Percentiles rank a stretch among this genome's conserved stretches.
Evolutionary conservation across 257 asterid genomes (phyloP).

Genomic region (Agastache rugosa): DNA sequence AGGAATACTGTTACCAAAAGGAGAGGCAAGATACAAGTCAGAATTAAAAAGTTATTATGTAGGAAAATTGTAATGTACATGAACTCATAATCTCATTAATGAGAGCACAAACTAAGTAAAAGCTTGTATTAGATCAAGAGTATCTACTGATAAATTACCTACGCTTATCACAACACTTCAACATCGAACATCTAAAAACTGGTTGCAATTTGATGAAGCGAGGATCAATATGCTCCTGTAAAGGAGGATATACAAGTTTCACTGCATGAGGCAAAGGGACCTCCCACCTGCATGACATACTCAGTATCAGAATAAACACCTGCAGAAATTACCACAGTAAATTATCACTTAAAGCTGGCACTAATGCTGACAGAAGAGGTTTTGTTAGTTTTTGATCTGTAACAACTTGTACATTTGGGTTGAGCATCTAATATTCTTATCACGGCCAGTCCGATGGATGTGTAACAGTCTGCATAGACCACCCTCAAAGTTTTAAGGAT

Average conservation of each 20-base stretch:
- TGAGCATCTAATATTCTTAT: constrained; percentile 6
- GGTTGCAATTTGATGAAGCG: constrained; percentile 89
- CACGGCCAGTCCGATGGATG: neutral
- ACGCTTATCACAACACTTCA: constrained; percentile 73
- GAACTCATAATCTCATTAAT: constrained; percentile 15
- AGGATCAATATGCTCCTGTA: constrained; percentile 77
- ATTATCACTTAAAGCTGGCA: constrained; percentile 19
- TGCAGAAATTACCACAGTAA: constrained; percentile 17
- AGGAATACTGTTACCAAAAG: constrained; percentile 68
- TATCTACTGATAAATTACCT: constrained; percentile 54
- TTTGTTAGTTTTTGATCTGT: neutral
- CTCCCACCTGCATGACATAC: constrained; percentile 81
- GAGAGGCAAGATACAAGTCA: constrained; percentile 29
- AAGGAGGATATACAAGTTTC: constrained; percentile 61
- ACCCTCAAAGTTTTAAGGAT: neutral
- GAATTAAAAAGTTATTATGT: constrained; percentile 12
- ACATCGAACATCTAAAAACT: constrained; percentile 81
- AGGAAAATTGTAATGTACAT: constrained; percentile 2
- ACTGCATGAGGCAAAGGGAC: constrained; percentile 82
- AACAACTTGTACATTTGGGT: constrained; percentile 4
- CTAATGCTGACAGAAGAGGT: constrained; percentile 29
- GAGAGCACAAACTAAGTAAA: neutral
- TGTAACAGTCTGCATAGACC: neutral
- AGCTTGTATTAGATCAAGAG: neutral
- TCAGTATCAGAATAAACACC: constrained; percentile 31